phyloP scores from a whole-genome alignment of 768 basidiomycete genomes.

The Mycena capillaripes region DNA sequence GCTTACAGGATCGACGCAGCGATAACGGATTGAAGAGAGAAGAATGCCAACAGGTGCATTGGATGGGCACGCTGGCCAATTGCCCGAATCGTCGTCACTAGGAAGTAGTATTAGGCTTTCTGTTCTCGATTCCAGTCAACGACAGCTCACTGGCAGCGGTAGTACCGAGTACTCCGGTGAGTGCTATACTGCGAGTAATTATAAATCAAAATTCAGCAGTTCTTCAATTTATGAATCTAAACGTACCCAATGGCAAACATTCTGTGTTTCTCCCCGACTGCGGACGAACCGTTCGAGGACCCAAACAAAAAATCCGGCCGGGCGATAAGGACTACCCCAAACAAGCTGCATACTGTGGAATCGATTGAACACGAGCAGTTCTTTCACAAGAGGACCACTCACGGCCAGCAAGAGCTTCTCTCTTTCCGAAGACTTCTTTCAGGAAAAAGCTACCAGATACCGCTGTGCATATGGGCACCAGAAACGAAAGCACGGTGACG shows the following conservation, averaged over 20 bases:
- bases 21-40: slow-evolving; percentile 68
- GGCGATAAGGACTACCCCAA: slow-evolving; percentile 87
- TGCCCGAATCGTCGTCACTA: slow-evolving; percentile 64
- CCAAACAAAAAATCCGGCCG: slow-evolving; percentile 84
- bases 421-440: slow-evolving; percentile 68
- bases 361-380: not conserved
- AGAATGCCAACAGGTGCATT: slow-evolving; percentile 79
- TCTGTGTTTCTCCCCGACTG: slow-evolving; percentile 55
- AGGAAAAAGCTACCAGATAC: slow-evolving; percentile 73
- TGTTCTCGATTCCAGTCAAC: not conserved
- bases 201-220: not conserved
- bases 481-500: slow-evolving; percentile 82
- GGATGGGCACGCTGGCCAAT: slow-evolving; percentile 85
- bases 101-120: not conserved
- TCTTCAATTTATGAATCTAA: not conserved
- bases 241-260: slow-evolving; percentile 72
- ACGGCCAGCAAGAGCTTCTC: slow-evolving; percentile 71
- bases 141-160: slow-evolving; percentile 75
- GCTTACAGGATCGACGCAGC: slow-evolving; percentile 53
- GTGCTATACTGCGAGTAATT: slow-evolving; percentile 61
- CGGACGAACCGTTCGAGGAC: slow-evolving; percentile 39
- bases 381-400: slow-evolving; percentile 24
- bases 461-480: slow-evolving; percentile 76
- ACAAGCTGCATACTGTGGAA: slow-evolving; percentile 69
- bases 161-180: slow-evolving; percentile 76